These are phyloP conservation scores for Jacaranda copaia DNA, from an alignment of 257 asterid genomes.

Conservation along the genomic window DNA sequence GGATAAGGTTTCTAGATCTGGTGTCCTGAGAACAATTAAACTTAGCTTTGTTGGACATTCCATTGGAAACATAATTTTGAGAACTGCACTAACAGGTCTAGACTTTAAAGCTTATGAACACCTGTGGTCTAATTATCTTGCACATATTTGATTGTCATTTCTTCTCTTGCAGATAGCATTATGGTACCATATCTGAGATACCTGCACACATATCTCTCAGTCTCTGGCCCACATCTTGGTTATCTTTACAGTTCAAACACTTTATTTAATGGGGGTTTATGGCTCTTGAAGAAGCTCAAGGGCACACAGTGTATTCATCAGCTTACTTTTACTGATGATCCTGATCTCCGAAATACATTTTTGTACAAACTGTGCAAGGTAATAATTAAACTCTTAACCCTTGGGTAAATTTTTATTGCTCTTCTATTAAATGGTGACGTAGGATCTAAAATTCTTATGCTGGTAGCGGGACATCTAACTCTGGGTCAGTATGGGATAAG, in stretches of 20 bases:
- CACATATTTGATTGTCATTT: slow-evolving; percentile 41
- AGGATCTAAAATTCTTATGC: slow-evolving; percentile 10
- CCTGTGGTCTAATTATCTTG: slow-evolving; percentile 21
- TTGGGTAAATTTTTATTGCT: not conserved
- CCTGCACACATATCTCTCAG: slow-evolving; percentile 70
- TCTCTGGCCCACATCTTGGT: slow-evolving; percentile 90
- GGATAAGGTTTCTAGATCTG: slow-evolving; percentile 74
- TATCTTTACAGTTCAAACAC: slow-evolving; percentile 83
- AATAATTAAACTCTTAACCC: slow-evolving; percentile 25
- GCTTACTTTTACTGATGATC: slow-evolving; percentile 84
- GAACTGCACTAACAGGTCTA: slow-evolving; percentile 79
- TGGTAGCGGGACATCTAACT: not conserved
- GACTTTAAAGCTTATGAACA: slow-evolving; percentile 4
- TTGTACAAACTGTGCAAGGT: slow-evolving; percentile 80
- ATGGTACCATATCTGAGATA: slow-evolving; percentile 86
- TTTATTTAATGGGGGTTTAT: slow-evolving; percentile 77
- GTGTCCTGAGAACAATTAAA: slow-evolving; percentile 63
- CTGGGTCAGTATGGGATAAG: not conserved
- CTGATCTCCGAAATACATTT: slow-evolving; percentile 71
- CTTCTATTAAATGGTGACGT: not conserved
- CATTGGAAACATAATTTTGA: slow-evolving; percentile 77
- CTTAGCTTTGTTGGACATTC: slow-evolving; percentile 87
- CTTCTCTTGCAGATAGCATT: slow-evolving; percentile 58
- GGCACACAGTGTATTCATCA: slow-evolving; percentile 83
- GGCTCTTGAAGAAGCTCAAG: slow-evolving; percentile 88